Evolutionary conservation across 139 green algal genomes (phyloP), one percentile per base, ranked within the genome.

Genomic region (Haematococcus sp.): DNA sequence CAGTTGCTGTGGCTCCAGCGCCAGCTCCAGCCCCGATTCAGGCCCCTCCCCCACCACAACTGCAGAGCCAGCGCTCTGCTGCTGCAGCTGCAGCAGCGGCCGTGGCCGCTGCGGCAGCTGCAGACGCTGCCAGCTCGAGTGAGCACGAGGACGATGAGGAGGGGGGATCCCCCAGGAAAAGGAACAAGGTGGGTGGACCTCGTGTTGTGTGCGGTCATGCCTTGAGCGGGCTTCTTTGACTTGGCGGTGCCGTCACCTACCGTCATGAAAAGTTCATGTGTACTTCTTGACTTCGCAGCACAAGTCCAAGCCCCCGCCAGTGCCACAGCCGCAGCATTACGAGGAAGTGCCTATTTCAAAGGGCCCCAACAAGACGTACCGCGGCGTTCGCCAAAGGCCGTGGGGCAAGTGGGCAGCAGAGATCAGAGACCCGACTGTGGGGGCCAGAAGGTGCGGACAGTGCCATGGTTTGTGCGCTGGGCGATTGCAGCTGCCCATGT

Each of bases 341-440:
- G 40, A 49, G 40, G 40, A 49, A 11, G 40, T 49, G 40, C 40
- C 40, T 49, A 49, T 94, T 4, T 88, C 82, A n/a, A 93, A 93
- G 79, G 86, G 89, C 17, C 88, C 88, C 35, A 90, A 89, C 81
- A 95, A 95, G 81, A 93, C 90, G 1, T 99, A 97, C 73, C 83
- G 95, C 11, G 95, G 95, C 2, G 95, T 99, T 11, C 81, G 96
- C 27, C 95, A 98, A 76, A 82, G 96, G 32, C 96, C 95, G 4
- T 99, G 96, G 96, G 95, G 95, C 58, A 99, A 98, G 72, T 95
- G 81, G 93, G 96, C 96, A 7, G 96, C 96, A 9, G 96, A 99
- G 83, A 99, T 99, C 63, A 76, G 96, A 22, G 96, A 99, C 74
- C 95, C 96, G 1, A 96, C 87, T 11, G 82, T 93, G 1, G 93